These are phyloP conservation scores for Lepidium sativum DNA, from an alignment of 345 rosid genomes.

Conservation along the genomic window DNA sequence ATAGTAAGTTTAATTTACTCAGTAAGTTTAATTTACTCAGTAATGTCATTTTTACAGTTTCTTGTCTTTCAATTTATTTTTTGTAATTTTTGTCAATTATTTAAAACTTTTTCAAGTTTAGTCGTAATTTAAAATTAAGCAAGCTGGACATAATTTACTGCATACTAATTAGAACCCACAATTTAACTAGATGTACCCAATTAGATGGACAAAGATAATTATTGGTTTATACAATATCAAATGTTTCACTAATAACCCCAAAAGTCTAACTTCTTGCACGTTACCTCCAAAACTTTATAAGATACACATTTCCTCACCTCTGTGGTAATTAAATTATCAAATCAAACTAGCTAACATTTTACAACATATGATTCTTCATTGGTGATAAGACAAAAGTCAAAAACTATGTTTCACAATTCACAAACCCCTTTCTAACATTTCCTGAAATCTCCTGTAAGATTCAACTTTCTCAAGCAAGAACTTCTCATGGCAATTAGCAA, in stretches of 20 bases:
- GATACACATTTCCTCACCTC: conserved; percentile 10
- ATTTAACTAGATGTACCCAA: conserved; percentile 15
- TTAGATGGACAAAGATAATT: background rate
- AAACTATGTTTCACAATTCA: conserved; percentile 34
- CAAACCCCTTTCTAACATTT: conserved; percentile 85
- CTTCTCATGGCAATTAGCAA: conserved; percentile 80
- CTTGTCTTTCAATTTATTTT: background rate
- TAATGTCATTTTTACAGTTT: background rate
- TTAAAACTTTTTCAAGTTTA: background rate
- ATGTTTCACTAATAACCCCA: conserved; percentile 10
- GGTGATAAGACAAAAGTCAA: conserved; percentile 1
- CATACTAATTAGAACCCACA: conserved; percentile 18
- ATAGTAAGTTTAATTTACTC: background rate
- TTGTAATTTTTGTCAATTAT: background rate
- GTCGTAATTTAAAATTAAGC: background rate
- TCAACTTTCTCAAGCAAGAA: conserved; percentile 88
- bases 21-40: background rate
- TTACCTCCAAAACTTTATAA: conserved; percentile 20
- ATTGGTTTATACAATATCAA: conserved; percentile 13
- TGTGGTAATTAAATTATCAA: conserved; percentile 9
- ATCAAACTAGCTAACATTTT: conserved; percentile 15
- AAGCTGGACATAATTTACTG: conserved; percentile 13
- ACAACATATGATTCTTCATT: conserved; percentile 15
- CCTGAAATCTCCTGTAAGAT: conserved; percentile 85
- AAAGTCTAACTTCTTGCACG: conserved; percentile 8